Evolutionary conservation across 768 basidiomycete species (phyloP), one percentile per base, ranked within the genome.

Genomic region (Russula vinacea): DNA sequence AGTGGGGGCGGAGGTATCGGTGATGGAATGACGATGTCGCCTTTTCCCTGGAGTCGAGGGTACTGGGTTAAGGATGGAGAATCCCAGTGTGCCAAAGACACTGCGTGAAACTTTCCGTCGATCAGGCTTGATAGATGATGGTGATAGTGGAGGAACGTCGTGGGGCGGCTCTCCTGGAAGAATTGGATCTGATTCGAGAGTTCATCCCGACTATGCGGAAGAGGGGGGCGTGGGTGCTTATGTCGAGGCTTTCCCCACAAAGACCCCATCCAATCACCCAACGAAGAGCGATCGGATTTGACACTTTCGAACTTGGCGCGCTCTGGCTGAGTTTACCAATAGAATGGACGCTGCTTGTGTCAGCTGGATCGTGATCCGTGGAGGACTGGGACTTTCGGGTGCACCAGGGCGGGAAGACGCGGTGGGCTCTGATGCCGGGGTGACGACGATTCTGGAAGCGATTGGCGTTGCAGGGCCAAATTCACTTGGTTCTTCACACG

Each of bases 221-320:
- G 56, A n/a, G 72, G 19, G 54, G 69, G 61, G 26, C 73, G 70
- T n/a, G 69, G 64, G 19, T 67, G 65, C 62, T 73, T 77, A 40
- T 71, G 52, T 67, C 75, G 82, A 39, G 82, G 79, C 71, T 85
- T 86, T 19, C 76, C 78, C 80, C 88, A 86, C 85, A 84, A 89
- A 0, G 82, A 84, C 0, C 89, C 88, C 80, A 91, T 83, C 90
- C 90, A 92, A 54, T 88, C 86, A 22, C 86, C 84, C 53, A 89
- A 69, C 3, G 72, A 73, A 10, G 75, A 69, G 59, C 69, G 74
- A 24, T 81, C 80, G 3, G 70, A 70, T 56, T 72, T 76, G 11
- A 56, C 32, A 60, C 60, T 53, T 44, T 47, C 42, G 5, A 65
- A 11, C 62, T 70, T 8, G 50, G 64, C 14, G 57, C 58, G 19